Conservation (phyloP, 768 basidiomycete species). For the Xerocomellus dryophilus region DNA sequence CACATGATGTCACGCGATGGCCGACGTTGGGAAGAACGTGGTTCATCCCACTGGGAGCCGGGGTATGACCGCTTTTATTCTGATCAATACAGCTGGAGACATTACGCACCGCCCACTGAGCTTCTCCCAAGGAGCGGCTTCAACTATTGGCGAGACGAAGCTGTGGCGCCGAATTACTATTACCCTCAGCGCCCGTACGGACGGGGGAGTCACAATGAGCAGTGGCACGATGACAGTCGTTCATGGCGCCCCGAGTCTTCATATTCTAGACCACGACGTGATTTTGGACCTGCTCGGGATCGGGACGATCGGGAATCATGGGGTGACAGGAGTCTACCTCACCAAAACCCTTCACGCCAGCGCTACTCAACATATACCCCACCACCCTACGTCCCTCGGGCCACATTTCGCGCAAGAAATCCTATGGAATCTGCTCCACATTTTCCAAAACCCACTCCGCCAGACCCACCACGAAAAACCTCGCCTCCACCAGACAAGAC, state of each 20-base stretch:
- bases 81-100: constrained; percentile 10
- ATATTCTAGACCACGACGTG: constrained; percentile 3
- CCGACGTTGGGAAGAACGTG: constrained; percentile 12
- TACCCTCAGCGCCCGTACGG: constrained; percentile 6
- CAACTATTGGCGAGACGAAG: constrained; percentile 27
- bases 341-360: constrained; percentile 1
- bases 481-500: constrained; percentile 2
- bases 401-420: constrained; percentile 8
- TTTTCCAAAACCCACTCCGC: not conserved
- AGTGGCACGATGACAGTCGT: constrained; percentile 11
- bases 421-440: not conserved
- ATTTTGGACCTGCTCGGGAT: constrained; percentile 5
- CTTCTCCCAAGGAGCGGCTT: constrained; percentile 3
- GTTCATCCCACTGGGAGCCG: constrained; percentile 5
- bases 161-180: not conserved
- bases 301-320: constrained; percentile 4
- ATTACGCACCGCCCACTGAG: constrained; percentile 7
- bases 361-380: constrained; percentile 11
- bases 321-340: constrained; percentile 4
- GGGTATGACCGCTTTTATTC: constrained; percentile 1
- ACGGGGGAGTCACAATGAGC: constrained; percentile 8
- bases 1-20: constrained; percentile 16
- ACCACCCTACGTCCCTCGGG: constrained; percentile 5
- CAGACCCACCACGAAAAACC: not conserved
- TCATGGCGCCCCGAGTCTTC: constrained; percentile 10